Percentiles rank a stretch among this genome's conserved stretches.
phyloP scores from a whole-genome alignment of 2,329 filamentous ascomycete genomes.

The Simplicillium sp. region DNA sequence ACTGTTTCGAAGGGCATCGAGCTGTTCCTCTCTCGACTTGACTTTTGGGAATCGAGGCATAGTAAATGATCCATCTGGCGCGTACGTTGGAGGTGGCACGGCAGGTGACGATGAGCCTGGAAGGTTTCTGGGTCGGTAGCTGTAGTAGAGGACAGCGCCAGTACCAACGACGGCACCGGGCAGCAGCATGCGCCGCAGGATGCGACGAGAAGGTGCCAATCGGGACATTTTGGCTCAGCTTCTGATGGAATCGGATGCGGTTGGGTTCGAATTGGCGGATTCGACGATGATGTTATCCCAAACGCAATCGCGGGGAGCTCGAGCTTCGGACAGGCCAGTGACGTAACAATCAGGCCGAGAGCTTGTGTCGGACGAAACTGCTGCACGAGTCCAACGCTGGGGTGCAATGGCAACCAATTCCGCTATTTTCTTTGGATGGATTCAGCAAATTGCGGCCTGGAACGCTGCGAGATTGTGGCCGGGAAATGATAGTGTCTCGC shows the following conservation, averaged over 20 bases:
- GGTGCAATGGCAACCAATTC: no score
- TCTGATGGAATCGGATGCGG: background rate
- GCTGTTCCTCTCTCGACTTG: constrained; percentile 54
- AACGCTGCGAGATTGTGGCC: no score
- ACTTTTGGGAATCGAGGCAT: constrained; percentile 57
- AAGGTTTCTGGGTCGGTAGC: constrained; percentile 62
- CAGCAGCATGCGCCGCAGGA: constrained; percentile 32
- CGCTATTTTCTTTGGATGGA: no score
- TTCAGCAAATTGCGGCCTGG: no score
- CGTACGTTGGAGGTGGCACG: constrained; percentile 62
- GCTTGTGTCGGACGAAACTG: no score
- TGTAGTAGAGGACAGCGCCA: constrained; percentile 36
- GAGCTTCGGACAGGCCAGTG: no score
- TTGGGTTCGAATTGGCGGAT: no score
- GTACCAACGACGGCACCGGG: constrained; percentile 32
- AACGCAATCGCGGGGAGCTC: no score
- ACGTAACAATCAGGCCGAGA: no score
- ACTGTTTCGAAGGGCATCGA: constrained; percentile 46
- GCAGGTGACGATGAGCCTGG: constrained; percentile 59
- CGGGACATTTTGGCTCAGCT: background rate
- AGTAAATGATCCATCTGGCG: constrained; percentile 57
- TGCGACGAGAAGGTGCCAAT: constrained; percentile 1
- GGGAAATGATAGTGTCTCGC: no score
- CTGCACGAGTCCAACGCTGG: no score
- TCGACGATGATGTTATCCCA: no score